Percentiles rank a stretch among this genome's conserved stretches.
Evolutionary conservation across 768 basidiomycete genomes (phyloP).

Genomic region (Rhizopogon roseolus): DNA sequence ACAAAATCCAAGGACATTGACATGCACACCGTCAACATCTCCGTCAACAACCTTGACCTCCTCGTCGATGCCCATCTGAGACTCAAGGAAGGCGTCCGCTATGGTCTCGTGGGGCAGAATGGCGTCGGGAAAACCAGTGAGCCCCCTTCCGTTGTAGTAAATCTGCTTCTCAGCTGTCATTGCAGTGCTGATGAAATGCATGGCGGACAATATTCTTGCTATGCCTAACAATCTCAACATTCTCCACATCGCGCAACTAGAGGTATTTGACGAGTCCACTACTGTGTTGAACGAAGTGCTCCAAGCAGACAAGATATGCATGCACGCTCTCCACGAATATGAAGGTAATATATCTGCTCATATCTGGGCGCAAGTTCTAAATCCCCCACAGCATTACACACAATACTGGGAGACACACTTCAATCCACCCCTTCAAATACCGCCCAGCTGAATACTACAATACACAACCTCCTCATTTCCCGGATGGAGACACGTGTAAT

Average conservation of each 20-base stretch:
- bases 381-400: neutral
- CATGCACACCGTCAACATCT: conserved; percentile 46
- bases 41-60: conserved; percentile 47
- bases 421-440: neutral
- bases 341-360: neutral
- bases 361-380: neutral
- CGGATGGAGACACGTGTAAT: neutral
- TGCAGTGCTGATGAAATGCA: conserved; percentile 8
- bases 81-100: conserved; percentile 44
- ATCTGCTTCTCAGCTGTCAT: neutral
- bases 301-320: conserved; percentile 2
- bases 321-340: conserved; percentile 4
- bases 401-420: conserved; percentile 1
- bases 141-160: conserved; percentile 15
- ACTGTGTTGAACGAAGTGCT: conserved; percentile 7
- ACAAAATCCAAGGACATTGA: conserved; percentile 40
- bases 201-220: conserved; percentile 10
- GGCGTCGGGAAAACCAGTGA: conserved; percentile 51
- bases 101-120: conserved; percentile 44
- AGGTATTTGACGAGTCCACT: conserved; percentile 7
- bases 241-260: conserved; percentile 8
- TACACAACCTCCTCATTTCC: conserved; percentile 6
- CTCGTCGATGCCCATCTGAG: conserved; percentile 48
- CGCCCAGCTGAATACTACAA: neutral
- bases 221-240: conserved; percentile 10